Evolutionary conservation across 164 flowering plant genomes (phyloP), one percentile per base, ranked within the genome.

Genomic region (Vitis cinerea): DNA sequence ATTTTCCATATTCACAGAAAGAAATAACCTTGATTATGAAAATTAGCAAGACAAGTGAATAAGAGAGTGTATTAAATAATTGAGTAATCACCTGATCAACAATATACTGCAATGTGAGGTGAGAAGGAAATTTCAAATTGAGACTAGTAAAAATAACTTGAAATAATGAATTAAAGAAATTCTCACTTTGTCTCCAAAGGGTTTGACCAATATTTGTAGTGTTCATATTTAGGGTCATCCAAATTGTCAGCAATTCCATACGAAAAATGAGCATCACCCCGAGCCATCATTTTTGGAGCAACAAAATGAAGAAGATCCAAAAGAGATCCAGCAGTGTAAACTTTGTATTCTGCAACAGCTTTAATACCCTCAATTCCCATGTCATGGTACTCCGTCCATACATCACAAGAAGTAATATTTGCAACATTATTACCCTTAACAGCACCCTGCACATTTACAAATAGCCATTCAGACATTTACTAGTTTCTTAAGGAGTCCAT

Each of bases 231-330:
- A 10, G 94, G 92, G 65, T 93, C 97, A 72, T 90, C 90, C 83
- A 91, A 80, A 81, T 93, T 61, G 54, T 89, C 98, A 71, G 97
- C 94, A 63, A 93, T 84, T 27, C 97, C 94, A 77, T 89, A 86
- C 11, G 98, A 93, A 75, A 83, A 90, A 62, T 93, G 98, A 62
- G 85, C 83, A 71, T 78, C 79, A 54, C 94, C 97, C 57, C 94
- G 91, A 16, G 83, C 82, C 97, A 93, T 93, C 97, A 90, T 85
- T 74, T 88, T 89, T 44, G 97, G 98, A 59, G 98, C 98, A 75
- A 93, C 89, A 78, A 80, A 90, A n/a, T 81, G 54, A 57, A 93
- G 88, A 65, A 93, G 77, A 72, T 93, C 98, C 64, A 86, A 12
- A 19, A 89, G 15, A 23, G 87, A 81, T 49, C 80, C 91, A 69